phyloP scores from a whole-genome alignment of 2,329 filamentous ascomycete species.

The Colletotrichum siamense region DNA sequence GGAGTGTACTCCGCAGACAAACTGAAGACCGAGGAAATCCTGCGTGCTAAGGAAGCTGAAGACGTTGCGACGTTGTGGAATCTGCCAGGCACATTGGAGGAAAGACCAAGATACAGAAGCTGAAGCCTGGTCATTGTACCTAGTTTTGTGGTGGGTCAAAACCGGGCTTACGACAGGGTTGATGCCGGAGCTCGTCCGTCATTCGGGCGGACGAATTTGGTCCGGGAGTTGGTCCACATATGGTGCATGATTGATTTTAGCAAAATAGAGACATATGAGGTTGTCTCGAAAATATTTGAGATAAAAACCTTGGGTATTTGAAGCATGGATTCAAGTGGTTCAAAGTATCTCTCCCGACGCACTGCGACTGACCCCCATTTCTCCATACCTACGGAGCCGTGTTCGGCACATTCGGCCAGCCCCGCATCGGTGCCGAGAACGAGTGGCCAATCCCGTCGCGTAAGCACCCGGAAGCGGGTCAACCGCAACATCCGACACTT shows the following conservation, averaged over 20 bases:
- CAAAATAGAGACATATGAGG: background rate
- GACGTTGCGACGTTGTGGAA: background rate
- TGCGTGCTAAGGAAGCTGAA: background rate
- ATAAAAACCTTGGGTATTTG: background rate
- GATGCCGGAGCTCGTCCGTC: background rate
- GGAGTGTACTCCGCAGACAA: background rate
- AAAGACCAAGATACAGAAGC: background rate
- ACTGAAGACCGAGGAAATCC: background rate
- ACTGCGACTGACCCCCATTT: background rate
- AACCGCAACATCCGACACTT: background rate
- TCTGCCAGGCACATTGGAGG: background rate
- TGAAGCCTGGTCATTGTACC: background rate
- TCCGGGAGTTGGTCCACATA: background rate
- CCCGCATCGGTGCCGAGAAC: background rate
- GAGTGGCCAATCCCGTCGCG: background rate
- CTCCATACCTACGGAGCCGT: background rate
- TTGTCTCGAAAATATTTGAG: background rate
- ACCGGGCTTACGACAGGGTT: background rate
- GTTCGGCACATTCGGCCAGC: background rate
- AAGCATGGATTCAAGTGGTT: background rate
- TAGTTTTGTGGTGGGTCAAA: background rate
- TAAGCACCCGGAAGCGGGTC: constrained; percentile 1
- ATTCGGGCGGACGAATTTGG: background rate
- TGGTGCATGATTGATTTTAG: background rate
- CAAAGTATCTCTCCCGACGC: background rate